Conservation (phyloP, 331 rosid species). For the Quercus lobata region DNA sequence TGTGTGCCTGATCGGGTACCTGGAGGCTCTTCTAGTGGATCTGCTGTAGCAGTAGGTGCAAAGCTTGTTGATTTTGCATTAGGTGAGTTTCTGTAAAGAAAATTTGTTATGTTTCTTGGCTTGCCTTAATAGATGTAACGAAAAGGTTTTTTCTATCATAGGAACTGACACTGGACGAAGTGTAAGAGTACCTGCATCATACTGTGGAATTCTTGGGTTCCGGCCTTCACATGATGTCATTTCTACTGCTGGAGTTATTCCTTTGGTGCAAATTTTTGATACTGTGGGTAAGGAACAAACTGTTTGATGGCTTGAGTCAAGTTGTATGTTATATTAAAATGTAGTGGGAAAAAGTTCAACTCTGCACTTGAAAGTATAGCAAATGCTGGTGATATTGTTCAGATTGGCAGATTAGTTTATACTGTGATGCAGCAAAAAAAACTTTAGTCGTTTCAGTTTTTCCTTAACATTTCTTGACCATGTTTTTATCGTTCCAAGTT, state of each 20-base stretch:
- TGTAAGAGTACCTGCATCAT: constrained; percentile 89
- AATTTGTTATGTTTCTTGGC: constrained; percentile 1
- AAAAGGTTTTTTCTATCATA: constrained; percentile 14
- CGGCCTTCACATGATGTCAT: constrained; percentile 80
- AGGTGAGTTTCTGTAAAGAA: constrained; percentile 39
- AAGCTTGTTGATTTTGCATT: constrained; percentile 81
- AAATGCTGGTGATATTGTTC: neutral
- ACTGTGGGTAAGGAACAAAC: constrained; percentile 71
- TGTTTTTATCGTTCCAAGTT: neutral
- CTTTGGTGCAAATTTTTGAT: constrained; percentile 92
- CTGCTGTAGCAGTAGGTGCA: constrained; percentile 90
- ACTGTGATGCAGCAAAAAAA: neutral
- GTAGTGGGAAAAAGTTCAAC: neutral
- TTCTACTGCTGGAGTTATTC: constrained; percentile 64
- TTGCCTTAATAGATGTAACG: constrained; percentile 6
- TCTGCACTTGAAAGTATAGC: neutral
- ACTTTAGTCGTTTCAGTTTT: neutral
- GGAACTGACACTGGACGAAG: constrained; percentile 99
- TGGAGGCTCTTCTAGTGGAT: constrained; percentile 98
- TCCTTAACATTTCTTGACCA: neutral
- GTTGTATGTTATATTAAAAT: neutral
- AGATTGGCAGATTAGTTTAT: neutral
- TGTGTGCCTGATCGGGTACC: constrained; percentile 77
- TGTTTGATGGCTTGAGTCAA: neutral
- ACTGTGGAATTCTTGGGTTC: constrained; percentile 88